Conservation (phyloP, 2,329 filamentous ascomycete species). For the Aschersonia sp. region DNA sequence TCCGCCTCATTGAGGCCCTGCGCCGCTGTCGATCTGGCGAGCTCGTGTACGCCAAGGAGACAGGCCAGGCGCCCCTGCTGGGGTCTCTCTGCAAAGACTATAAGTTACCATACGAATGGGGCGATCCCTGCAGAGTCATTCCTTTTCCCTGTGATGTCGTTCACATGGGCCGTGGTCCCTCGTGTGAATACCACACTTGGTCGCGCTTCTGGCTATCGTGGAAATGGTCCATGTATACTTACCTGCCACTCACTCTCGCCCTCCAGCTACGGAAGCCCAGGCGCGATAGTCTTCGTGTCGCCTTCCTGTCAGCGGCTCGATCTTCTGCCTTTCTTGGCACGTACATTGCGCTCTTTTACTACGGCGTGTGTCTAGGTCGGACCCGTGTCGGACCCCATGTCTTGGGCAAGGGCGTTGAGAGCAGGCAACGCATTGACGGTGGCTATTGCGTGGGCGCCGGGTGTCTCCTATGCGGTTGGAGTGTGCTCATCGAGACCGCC, state of each 20-base stretch:
- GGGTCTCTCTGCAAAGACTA: slow-evolving; percentile 60
- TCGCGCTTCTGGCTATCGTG: slow-evolving; percentile 56
- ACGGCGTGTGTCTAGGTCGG: slow-evolving; percentile 65
- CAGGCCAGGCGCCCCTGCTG: slow-evolving; percentile 53
- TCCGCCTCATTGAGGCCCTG: slow-evolving; percentile 59
- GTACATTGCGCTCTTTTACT: slow-evolving; percentile 73
- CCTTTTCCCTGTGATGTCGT: slow-evolving; percentile 76
- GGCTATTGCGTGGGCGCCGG: slow-evolving; percentile 58
- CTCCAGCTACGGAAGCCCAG: slow-evolving; percentile 38
- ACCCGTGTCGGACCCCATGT: slow-evolving; percentile 59
- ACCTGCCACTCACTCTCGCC: slow-evolving; percentile 61
- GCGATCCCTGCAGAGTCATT: slow-evolving; percentile 52
- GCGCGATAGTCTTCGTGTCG: slow-evolving; percentile 30
- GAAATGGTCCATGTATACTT: slow-evolving; percentile 61
- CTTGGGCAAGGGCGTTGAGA: slow-evolving; percentile 35
- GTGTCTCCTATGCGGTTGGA: slow-evolving; percentile 69
- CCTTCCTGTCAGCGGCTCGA: slow-evolving; percentile 45
- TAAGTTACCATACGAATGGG: slow-evolving; percentile 53
- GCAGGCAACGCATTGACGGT: slow-evolving; percentile 38
- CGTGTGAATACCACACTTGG: slow-evolving; percentile 60
- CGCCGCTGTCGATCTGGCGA: slow-evolving; percentile 48
- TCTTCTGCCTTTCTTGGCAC: slow-evolving; percentile 66
- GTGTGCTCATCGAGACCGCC: slow-evolving; percentile 57
- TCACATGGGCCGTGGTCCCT: slow-evolving; percentile 63
- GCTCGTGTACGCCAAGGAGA: slow-evolving; percentile 61